Evolutionary conservation across 2,329 filamentous ascomycete genomes (phyloP).

Genomic region (Hypomyces perniciosus): DNA sequence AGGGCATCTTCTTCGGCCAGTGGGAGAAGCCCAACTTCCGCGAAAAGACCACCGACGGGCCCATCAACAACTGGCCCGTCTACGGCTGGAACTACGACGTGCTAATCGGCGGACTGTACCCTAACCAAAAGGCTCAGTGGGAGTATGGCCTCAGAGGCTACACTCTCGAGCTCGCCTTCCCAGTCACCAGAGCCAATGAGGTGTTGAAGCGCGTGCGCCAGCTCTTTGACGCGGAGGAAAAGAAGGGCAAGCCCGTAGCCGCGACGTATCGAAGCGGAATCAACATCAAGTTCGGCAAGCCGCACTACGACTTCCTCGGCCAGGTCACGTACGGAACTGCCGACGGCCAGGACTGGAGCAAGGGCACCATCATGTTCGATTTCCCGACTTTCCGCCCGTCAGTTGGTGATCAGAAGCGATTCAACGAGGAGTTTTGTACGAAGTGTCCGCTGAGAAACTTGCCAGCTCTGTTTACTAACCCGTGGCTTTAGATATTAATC

Average conservation of each 20-base stretch:
- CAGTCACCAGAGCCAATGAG: constrained; percentile 42
- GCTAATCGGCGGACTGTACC: constrained; percentile 46
- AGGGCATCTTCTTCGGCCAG: constrained; percentile 42
- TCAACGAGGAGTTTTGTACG: constrained; percentile 45
- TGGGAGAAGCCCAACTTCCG: constrained; percentile 48
- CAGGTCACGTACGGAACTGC: constrained; percentile 43
- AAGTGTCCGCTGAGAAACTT: constrained; percentile 13
- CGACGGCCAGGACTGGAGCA: constrained; percentile 40
- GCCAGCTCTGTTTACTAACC: neutral
- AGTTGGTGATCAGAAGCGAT: constrained; percentile 39
- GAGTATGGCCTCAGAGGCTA: constrained; percentile 42
- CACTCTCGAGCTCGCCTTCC: constrained; percentile 47
- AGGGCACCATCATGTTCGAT: constrained; percentile 49
- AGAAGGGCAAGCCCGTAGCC: constrained; percentile 40
- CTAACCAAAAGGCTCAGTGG: constrained; percentile 42
- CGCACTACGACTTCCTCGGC: constrained; percentile 43
- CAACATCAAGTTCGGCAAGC: constrained; percentile 47
- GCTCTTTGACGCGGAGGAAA: constrained; percentile 42
- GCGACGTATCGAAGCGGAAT: constrained; percentile 46
- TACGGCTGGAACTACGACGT: constrained; percentile 51
- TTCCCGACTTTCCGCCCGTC: constrained; percentile 43
- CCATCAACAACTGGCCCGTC: constrained; percentile 42
- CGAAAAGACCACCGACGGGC: constrained; percentile 41
- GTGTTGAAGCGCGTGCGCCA: constrained; percentile 43
- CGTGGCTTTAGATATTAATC: constrained; percentile 30